These are phyloP conservation scores for Fusarium udum DNA, from an alignment of 2,329 filamentous ascomycete species.

Conservation along the genomic window DNA sequence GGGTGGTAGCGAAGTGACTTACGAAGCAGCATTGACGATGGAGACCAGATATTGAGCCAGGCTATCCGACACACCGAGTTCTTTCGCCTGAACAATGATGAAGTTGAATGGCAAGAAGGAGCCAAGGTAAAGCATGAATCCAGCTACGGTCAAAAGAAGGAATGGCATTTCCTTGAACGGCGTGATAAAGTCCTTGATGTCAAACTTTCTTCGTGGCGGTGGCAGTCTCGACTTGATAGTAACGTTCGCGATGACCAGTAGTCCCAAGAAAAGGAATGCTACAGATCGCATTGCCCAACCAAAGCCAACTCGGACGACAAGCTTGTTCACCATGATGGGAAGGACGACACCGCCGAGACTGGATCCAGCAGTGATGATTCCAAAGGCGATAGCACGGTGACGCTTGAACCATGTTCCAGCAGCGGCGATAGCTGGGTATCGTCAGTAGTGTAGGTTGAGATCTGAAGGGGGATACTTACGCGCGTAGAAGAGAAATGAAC, in stretches of 20 bases:
- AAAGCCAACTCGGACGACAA: constrained; percentile 50
- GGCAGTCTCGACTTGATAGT: constrained; percentile 44
- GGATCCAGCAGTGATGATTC: constrained; percentile 49
- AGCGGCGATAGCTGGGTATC: background rate
- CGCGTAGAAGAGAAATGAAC: constrained; percentile 18
- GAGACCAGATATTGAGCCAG: constrained; percentile 50
- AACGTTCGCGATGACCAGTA: constrained; percentile 47
- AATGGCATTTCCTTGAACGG: constrained; percentile 17
- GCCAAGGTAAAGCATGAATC: constrained; percentile 46
- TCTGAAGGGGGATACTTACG: background rate
- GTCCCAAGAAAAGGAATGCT: constrained; percentile 50
- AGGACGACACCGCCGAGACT: constrained; percentile 53
- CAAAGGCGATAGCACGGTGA: constrained; percentile 50
- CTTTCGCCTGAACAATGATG: constrained; percentile 46
- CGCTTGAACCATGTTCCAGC: constrained; percentile 46
- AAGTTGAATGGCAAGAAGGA: constrained; percentile 53
- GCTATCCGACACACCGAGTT: constrained; percentile 41
- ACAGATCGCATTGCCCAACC: constrained; percentile 53
- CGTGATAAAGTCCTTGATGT: background rate
- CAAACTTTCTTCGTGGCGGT: constrained; percentile 1
- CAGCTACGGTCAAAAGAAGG: constrained; percentile 30
- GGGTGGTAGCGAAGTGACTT: background rate
- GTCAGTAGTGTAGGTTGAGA: background rate
- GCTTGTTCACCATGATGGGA: constrained; percentile 52
- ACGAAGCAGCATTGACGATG: constrained; percentile 50